Evolutionary conservation across 208 protist species (phyloP), one percentile per base, ranked within the genome.

Genomic region (Balamuthia mandrillaris): DNA sequence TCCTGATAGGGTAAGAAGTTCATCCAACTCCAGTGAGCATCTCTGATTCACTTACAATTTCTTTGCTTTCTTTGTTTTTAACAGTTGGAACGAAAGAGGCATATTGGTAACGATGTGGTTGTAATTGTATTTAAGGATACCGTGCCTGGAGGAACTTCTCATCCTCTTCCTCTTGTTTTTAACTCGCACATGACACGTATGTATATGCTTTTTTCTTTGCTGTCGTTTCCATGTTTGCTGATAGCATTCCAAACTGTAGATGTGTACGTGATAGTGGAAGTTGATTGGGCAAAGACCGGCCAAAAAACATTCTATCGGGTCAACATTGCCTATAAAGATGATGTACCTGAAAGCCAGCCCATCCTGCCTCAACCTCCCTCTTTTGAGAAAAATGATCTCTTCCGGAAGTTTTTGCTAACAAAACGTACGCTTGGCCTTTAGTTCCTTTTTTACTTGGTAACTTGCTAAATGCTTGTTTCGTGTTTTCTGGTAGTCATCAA

Each of bases 41-140:
- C 18, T 54, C 16, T 24, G 21, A 14, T 54, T 24, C n/a, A n/a
- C n/a, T n/a, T 54, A 24, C 18, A 54, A 24, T 18, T 54, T 18
- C 14, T 54, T 14, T 14, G 47, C 16, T 7, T 16, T 16, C 29
- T 12, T 45, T 21, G 21, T 41, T 18, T 7, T 12, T 14, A 18
- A 75, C 65, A 75, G 65, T 44, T 75, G 33, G 65, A 75, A 27
- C 45, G 65, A 44, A 75, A 75, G 41, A 37, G 65, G 7, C 65
- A 75, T 27, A 52, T 75, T 27, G 65, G 65, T 9, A 75, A 75
- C n/a, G 65, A 75, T 33, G 65, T 75, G 39, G 65, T 75, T 21
- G 65, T 75, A 12, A 75, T 75, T n/a, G 52, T 75, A 12, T 75
- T 75, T 35, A 75, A 75, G 65, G 65, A 75, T 10, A 75, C 65